Conservation (phyloP, 2,329 filamentous ascomycete species). For the Penicillium digitatum region DNA sequence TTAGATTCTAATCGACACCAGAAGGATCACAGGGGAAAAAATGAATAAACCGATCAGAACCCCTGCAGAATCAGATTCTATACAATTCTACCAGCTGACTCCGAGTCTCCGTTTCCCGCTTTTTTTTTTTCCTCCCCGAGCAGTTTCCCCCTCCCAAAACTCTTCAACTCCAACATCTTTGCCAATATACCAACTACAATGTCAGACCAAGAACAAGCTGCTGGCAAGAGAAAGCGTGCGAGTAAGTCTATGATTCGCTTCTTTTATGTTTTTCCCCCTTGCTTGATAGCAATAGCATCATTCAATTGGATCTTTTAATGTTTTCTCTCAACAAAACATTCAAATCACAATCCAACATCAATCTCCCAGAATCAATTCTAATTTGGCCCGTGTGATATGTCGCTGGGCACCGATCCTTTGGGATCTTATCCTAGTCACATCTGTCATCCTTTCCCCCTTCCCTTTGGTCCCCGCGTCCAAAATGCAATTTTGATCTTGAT, state of each 20-base stretch:
- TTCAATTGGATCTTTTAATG: background rate
- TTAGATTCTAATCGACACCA: background rate
- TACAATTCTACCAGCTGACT: background rate
- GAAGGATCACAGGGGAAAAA: background rate
- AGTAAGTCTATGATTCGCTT: slow-evolving; percentile 30
- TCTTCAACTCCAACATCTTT: slow-evolving; percentile 16
- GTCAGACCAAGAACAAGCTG: slow-evolving; percentile 32
- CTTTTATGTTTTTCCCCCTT: background rate
- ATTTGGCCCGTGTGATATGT: background rate
- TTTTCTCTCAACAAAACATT: background rate
- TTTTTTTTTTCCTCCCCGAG: background rate
- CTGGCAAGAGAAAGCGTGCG: slow-evolving; percentile 40
- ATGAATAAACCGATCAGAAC: too few species aligned
- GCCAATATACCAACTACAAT: slow-evolving; percentile 19
- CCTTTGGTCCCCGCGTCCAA: slow-evolving; percentile 1
- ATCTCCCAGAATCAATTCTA: background rate
- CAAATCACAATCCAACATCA: background rate
- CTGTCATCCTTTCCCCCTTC: background rate
- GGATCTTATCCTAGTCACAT: background rate
- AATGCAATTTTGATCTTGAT: background rate
- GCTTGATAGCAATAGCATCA: background rate
- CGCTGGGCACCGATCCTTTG: background rate
- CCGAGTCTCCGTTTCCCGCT: background rate
- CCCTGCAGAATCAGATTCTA: background rate
- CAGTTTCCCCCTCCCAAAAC: slow-evolving; percentile 17